Evolutionary conservation across 768 basidiomycete species (phyloP).

Genomic region (Russula foetens): DNA sequence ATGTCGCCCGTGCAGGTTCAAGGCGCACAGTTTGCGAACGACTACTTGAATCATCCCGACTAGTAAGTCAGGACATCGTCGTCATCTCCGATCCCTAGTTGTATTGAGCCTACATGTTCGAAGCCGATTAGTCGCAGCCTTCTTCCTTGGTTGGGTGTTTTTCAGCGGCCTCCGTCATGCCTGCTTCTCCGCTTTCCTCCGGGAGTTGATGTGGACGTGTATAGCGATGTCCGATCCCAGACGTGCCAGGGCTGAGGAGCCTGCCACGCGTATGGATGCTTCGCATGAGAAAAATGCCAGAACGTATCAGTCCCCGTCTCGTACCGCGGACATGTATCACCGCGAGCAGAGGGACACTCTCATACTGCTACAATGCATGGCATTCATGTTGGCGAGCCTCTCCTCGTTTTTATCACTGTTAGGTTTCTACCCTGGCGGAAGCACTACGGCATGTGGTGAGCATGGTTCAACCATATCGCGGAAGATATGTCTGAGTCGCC

Average conservation of each 20-base stretch:
- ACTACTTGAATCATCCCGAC: constrained; percentile 6
- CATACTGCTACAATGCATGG: constrained; percentile 13
- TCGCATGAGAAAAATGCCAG: background rate
- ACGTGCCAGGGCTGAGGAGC: background rate
- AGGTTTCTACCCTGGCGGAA: background rate
- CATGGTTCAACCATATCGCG: background rate
- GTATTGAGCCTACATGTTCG: background rate
- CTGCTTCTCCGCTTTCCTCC: constrained; percentile 22
- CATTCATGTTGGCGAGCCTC: constrained; percentile 20
- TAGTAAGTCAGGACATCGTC: constrained; percentile 7
- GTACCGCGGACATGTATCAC: background rate
- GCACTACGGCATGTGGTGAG: background rate
- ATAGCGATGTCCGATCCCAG: background rate
- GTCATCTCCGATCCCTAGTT: background rate
- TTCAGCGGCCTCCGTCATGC: constrained; percentile 27
- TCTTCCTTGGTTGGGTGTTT: constrained; percentile 37
- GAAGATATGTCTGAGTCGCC: too few relatives aligned
- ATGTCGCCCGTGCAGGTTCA: constrained; percentile 1
- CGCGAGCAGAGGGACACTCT: background rate
- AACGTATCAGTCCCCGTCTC: background rate
- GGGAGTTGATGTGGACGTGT: constrained; percentile 2
- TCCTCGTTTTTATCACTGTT: constrained; percentile 15
- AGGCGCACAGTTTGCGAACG: background rate
- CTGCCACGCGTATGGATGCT: background rate
- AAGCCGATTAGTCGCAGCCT: constrained; percentile 33